Base-by-base conservation (phyloP, 2,329 filamentous ascomycete species). In the Pleomassaria siparia region DNA sequence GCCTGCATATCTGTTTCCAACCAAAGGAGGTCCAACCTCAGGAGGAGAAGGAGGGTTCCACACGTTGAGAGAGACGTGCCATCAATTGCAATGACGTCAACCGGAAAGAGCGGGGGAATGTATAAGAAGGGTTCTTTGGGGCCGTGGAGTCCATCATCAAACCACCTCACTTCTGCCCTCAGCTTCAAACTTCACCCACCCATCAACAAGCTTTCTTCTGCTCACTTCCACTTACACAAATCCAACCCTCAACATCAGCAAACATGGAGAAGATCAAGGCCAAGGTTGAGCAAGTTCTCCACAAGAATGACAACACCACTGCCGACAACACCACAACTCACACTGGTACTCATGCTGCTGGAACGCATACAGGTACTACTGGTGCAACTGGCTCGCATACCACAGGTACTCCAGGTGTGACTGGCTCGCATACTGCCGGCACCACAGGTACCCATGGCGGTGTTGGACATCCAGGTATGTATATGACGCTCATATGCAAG, bases 191-290 rank as follows among this genome's bases (percentile, higher is more conserved):
- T 16, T 40, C 20, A 25, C 15, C 8, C 36, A 40, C 18, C 8
- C 33, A 18, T 13, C 33, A 37, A 21, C 32, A 35, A 35, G 16
- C 33, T 18, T 11, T 22, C 11, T n/a, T n/a, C 11, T 18, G 9
- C 32, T 35, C 10, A 40, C 8, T 40, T 40, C 21, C 16, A 37
- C 8, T 25, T 15, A 24, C 24, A 20, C 8, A 18, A 25, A 25
- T 40, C 36, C 20, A 40, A 8, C 36, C 20, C 26, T n/a, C 28
- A 20, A 43, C 40, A 28, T 35, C 40, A 40, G 12, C 37, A 26
- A 41, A 13, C 36, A 62, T 70, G 29, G 63, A 70, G 2, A 69
- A 70, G 58, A 60, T 70, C 55, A 70, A 69, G 64, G 59, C 60
- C 44, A 70, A 68, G 66, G 67, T 69, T 58, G 66, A 70, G 50